Evolutionary conservation across 148 eudicot genomes (phyloP), one percentile per base, ranked within the genome.

Genomic region (Chenopodium album): DNA sequence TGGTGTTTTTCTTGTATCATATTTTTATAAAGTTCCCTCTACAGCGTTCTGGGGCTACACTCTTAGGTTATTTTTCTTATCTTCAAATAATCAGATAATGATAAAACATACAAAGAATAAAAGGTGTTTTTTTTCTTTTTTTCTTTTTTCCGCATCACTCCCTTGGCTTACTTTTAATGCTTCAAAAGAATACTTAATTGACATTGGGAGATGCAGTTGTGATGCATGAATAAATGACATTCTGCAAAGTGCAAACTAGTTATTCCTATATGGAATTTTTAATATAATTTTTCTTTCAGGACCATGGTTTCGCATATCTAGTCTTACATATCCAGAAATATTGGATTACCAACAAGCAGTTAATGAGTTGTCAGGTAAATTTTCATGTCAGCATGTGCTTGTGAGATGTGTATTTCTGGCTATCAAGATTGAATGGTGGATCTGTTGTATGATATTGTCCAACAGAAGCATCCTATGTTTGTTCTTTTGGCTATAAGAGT

Each of bases 271-370:
- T 60, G 9, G 23, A 64, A 56, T 66, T 14, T 47, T 11, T 19
- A 23, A 4, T 1, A 22, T 5, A 23, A 7, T 75, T 29, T 75
- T 74, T 48, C 23, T 68, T 77, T 70, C 91, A 95, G 98, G 98
- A 73, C 98, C 98, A 79, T 95, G 97, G 97, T 95, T 95, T 84
- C 98, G 94, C 79, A 77, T 86, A 78, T 88, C 93, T 80, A 91
- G 74, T 80, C 80, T 95, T 75, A 88, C 89, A 73, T 95, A 95
- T 81, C 80, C 89, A 17, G 98, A 95, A 84, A 90, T 95, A 82
- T 68, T 72, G 79, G 94, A 95, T 87, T 86, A 82, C 83, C 76
- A 81, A 79, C 84, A 83, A 83, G 98, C 90, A 78, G 87, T 84
- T 26, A 81, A 76, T 78, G 97, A 73, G 65, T 84, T 95, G 64